Base-by-base conservation (phyloP, 1,139 yeast genomes). In the Magnusiomyces magnusii region DNA sequence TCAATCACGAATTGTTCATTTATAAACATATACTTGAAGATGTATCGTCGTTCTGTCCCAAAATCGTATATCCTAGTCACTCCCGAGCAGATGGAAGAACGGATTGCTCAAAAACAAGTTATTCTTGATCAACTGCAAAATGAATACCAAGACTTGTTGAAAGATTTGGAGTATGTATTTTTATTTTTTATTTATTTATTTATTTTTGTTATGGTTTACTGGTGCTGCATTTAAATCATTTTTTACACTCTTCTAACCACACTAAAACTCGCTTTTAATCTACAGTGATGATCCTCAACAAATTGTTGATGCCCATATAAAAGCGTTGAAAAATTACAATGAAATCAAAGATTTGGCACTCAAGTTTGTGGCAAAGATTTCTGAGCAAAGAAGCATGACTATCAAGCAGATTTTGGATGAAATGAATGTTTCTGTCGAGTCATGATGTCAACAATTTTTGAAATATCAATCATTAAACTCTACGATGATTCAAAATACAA, bases 281-380 rank as follows among this genome's bases (percentile, higher is more conserved):
- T n/a, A n/a, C n/a, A 58, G 61, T 28, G 58, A 52, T 21, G 61
- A 57, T 19, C 61, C 61, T 9, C 54, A 39, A 13, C 28, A 24
- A 2, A 59, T 59, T 53, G 60, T 59, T 17, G 56, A 57, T 36
- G 10, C 31, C 9, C 60, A 59, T 44, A 59, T 59, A 23, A 15
- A 47, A 34, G 49, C 55, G 17, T 44, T 59, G 25, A 59, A 59
- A 47, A 39, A 50, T 3, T 59, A 59, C 47, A 59, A 59, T 24
- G 61, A 59, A 36, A 57, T 57, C 19, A 58, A 54, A 21, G 61
- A 59, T 34, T 31, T 53, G 10, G 60, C 60, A 1, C 56, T 56
- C 9, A 55, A 52, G 13, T 55, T 59, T 47, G 56, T 57, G 25
- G 58, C 60, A 24, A 59, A 59, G 41, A 59, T 59, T 36, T 59